Evolutionary conservation across 208 protist genomes (phyloP).

Genomic region (Leishmania major): DNA sequence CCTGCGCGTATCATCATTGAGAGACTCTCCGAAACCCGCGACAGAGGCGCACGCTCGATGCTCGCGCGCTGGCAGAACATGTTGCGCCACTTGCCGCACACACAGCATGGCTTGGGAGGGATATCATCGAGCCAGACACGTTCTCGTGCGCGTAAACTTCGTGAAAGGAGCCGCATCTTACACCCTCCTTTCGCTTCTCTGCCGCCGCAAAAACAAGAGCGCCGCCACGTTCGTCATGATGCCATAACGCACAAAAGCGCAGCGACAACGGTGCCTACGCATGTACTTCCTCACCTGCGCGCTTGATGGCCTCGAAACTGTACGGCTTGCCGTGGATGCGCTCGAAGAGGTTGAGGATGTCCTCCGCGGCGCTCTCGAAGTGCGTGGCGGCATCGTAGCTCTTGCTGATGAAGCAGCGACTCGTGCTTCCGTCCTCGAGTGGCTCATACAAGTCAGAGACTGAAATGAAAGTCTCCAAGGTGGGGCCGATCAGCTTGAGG

Average conservation of each 20-base stretch:
- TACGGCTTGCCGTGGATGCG: constrained; percentile 96
- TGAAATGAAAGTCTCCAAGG: constrained; percentile 90
- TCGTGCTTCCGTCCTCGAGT: constrained; percentile 85
- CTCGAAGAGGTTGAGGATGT: constrained; percentile 98
- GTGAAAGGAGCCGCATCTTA: neutral
- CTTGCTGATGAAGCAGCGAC: constrained; percentile 96
- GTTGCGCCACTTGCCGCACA: neutral
- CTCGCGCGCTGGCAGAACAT: neutral
- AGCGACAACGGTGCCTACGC: constrained; percentile 14
- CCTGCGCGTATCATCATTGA: neutral
- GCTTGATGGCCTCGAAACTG: constrained; percentile 78
- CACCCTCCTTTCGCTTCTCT: neutral
- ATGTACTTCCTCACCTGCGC: constrained; percentile 37
- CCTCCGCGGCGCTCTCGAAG: constrained; percentile 98
- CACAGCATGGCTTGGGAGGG: neutral
- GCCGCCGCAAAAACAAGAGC: neutral
- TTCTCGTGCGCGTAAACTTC: neutral
- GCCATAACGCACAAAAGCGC: neutral
- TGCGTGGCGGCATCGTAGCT: constrained; percentile 98
- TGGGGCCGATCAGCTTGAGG: constrained; percentile 93
- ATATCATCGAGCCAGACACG: neutral
- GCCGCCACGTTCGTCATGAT: neutral
- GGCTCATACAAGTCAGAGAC: constrained; percentile 94
- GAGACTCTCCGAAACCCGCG: neutral
- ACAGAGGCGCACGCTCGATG: neutral